Evolutionary conservation across 257 asterid genomes (phyloP).

Genomic region (Gentiana dahurica): DNA sequence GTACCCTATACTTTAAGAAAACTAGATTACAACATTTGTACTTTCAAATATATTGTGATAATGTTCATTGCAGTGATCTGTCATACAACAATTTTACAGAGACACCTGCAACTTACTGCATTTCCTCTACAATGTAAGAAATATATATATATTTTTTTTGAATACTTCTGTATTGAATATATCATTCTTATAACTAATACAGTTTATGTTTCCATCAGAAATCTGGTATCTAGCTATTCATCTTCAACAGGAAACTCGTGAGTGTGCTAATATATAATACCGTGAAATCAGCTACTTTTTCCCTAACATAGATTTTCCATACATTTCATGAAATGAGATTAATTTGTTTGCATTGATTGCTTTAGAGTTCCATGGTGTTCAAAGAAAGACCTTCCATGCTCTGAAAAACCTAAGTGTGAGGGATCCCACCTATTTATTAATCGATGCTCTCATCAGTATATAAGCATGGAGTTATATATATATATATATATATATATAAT

Average conservation of each 20-base stretch:
- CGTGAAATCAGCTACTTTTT: background rate
- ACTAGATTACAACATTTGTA: too few species aligned
- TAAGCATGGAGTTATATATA: too few species aligned
- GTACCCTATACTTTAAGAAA: conserved; percentile 11
- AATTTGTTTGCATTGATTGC: conserved; percentile 4
- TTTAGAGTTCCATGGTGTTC: conserved; percentile 59
- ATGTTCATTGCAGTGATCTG: conserved; percentile 59
- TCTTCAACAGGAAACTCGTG: conserved; percentile 42
- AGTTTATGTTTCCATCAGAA: conserved; percentile 35
- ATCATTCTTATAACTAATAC: conserved; percentile 10
- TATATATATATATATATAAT: background rate
- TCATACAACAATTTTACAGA: conserved; percentile 71
- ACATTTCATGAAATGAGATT: conserved; percentile 3
- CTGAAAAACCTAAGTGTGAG: conserved; percentile 37
- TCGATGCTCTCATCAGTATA: background rate
- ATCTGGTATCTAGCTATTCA: conserved; percentile 66
- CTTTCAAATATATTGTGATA: conserved; percentile 1
- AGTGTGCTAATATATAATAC: conserved; percentile 19
- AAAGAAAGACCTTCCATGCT: conserved; percentile 58
- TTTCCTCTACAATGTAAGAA: conserved; percentile 40
- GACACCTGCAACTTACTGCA: conserved; percentile 29
- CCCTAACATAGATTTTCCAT: background rate
- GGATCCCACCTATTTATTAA: background rate
- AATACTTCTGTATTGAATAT: conserved; percentile 2
- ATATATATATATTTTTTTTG: background rate